Conservation (phyloP, 768 basidiomycete genomes). For the Amanita polypyramis region DNA sequence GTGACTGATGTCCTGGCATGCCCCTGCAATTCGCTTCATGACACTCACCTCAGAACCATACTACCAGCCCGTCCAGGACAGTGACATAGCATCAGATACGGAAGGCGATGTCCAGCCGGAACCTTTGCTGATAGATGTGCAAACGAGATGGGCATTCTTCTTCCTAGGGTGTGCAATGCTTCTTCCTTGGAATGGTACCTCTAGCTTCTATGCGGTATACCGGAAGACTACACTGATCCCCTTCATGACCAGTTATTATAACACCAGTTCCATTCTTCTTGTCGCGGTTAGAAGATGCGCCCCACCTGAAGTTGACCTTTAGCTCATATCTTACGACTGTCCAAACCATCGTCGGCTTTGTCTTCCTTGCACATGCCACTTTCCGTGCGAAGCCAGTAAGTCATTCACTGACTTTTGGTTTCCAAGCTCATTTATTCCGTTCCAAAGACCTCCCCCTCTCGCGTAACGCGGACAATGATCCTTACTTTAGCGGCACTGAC, state of each 20-base stretch:
- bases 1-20: too few species aligned
- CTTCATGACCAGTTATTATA: conserved; percentile 55
- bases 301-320: conserved; percentile 43
- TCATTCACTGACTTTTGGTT: conserved; percentile 2
- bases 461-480: conserved; percentile 42
- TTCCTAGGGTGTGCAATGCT: conserved; percentile 71
- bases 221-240: not conserved
- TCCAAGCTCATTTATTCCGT: not conserved
- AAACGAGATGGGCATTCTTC: conserved; percentile 55
- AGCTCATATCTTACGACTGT: conserved; percentile 55
- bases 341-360: conserved; percentile 56
- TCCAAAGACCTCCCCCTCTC: conserved; percentile 47
- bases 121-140: conserved; percentile 12
- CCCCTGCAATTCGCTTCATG: conserved; percentile 13
- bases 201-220: conserved; percentile 2
- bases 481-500: conserved; percentile 42
- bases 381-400: conserved; percentile 55
- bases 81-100: not conserved
- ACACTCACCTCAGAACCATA: conserved; percentile 21
- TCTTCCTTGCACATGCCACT: conserved; percentile 68
- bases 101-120: conserved; percentile 11
- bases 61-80: conserved; percentile 29
- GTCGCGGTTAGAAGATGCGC: conserved; percentile 52
- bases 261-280: conserved; percentile 79
- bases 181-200: conserved; percentile 86